phyloP scores from a whole-genome alignment of 140 eudicot genomes.

The Senecio squalidus region DNA sequence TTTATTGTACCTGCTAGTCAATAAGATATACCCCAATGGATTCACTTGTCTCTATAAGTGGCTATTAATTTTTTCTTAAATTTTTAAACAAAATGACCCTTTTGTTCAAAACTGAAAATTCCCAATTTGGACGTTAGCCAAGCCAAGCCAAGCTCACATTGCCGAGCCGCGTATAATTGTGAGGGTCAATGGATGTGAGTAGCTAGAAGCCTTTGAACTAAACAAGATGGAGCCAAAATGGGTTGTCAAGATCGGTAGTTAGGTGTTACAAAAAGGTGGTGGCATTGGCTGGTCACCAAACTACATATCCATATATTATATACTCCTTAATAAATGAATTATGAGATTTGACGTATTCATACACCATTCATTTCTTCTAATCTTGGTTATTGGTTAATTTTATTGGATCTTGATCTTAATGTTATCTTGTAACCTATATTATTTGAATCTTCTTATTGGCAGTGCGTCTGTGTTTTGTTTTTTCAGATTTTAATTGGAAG shows the following conservation, averaged over 20 bases:
- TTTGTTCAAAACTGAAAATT: conserved; percentile 14
- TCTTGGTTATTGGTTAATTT: neutral
- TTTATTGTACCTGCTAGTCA: too few relatives aligned
- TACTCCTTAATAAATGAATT: neutral
- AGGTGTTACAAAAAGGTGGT: conserved; percentile 30
- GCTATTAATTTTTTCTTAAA: conserved; percentile 20
- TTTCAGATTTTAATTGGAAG: neutral
- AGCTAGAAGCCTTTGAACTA: conserved; percentile 25
- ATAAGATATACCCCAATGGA: too few relatives aligned
- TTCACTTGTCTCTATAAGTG: too few relatives aligned
- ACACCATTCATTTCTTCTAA: neutral
- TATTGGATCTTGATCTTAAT: neutral
- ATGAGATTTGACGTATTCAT: conserved; percentile 5
- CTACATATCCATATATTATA: conserved; percentile 18
- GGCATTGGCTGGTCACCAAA: conserved; percentile 43
- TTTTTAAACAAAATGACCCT: conserved; percentile 9
- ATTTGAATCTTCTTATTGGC: neutral
- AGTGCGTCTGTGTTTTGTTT: neutral
- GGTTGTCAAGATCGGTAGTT: conserved; percentile 34
- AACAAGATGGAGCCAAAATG: conserved; percentile 25
- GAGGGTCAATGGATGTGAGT: conserved; percentile 9
- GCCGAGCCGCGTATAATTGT: neutral
- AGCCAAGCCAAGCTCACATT: conserved; percentile 13
- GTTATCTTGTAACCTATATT: neutral
- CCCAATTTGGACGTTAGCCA: conserved; percentile 9